Conservation (phyloP, 352 stramenopile genomes). For the Globisporangium sylvaticum region DNA sequence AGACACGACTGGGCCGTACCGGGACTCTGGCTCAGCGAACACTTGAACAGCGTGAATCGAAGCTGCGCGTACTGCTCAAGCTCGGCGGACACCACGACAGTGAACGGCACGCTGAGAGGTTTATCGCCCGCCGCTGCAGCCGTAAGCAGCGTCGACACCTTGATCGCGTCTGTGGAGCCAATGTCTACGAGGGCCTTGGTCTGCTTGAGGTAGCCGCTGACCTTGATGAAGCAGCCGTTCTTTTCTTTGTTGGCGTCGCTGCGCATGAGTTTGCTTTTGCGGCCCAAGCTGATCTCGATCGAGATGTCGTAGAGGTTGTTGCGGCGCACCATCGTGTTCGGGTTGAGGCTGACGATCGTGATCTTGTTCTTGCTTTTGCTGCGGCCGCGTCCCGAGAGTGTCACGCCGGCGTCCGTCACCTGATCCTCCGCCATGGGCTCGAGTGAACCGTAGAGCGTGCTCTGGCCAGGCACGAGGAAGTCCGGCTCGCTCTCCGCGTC, state of each 20-base stretch:
- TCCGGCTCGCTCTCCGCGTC: conserved; percentile 7
- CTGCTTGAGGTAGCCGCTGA: conserved; percentile 42
- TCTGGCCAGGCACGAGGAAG: conserved; percentile 1
- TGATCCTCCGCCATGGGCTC: conserved; percentile 20
- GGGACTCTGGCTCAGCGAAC: conserved; percentile 35
- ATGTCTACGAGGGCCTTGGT: conserved; percentile 50
- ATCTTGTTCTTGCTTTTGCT: conserved; percentile 19
- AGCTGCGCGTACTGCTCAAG: conserved; percentile 61
- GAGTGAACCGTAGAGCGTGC: conserved; percentile 4
- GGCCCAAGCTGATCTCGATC: conserved; percentile 51
- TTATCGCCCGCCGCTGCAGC: conserved; percentile 20
- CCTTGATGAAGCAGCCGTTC: conserved; percentile 42
- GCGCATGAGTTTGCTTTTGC: conserved; percentile 44
- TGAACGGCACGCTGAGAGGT: conserved; percentile 45
- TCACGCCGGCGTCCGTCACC: neutral
- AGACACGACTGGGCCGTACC: conserved; percentile 41
- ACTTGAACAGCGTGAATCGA: conserved; percentile 61
- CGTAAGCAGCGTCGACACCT: conserved; percentile 41
- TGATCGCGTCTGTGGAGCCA: conserved; percentile 55
- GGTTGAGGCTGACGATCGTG: conserved; percentile 20
- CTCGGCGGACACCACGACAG: conserved; percentile 47
- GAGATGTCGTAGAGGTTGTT: conserved; percentile 42
- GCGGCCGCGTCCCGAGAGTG: neutral
- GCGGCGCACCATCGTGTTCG: conserved; percentile 5
- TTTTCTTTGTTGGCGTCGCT: conserved; percentile 43